phyloP scores from a whole-genome alignment of 73 alveolate species.

The Blepharisma japonicum region DNA sequence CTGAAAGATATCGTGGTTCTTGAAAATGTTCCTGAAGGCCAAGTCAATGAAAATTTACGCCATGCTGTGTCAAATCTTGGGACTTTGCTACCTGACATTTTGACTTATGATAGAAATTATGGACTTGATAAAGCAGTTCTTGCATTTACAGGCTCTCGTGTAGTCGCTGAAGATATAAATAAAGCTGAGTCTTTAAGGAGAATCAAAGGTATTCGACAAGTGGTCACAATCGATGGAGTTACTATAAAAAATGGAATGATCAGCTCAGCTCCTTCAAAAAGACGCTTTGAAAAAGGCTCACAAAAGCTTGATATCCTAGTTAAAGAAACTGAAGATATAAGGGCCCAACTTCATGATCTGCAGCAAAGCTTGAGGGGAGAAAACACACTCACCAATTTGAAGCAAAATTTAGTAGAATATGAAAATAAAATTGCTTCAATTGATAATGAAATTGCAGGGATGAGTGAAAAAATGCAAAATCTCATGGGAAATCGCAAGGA shows the following conservation, averaged over 20 bases:
- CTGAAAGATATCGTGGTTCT: conserved; percentile 76
- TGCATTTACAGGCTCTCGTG: conserved; percentile 70
- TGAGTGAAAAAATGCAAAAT: too few relatives aligned
- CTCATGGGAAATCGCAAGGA: too few relatives aligned
- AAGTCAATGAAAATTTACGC: conserved; percentile 50
- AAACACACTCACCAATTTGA: background rate
- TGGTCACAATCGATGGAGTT: conserved; percentile 84
- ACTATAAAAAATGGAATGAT: conserved; percentile 67
- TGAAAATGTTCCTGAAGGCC: conserved; percentile 74
- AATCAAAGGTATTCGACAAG: conserved; percentile 67
- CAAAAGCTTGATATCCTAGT: conserved; percentile 32
- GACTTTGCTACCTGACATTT: conserved; percentile 66
- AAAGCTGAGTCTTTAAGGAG: conserved; percentile 53
- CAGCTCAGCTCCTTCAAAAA: conserved; percentile 76
- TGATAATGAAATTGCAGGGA: conserved; percentile 23
- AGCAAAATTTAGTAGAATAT: conserved; percentile 51
- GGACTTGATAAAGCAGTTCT: conserved; percentile 73
- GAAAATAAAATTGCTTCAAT: conserved; percentile 44
- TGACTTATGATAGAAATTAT: conserved; percentile 51
- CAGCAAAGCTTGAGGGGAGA: conserved; percentile 24
- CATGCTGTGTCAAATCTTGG: conserved; percentile 71
- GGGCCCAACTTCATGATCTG: conserved; percentile 28
- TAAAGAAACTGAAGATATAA: conserved; percentile 35
- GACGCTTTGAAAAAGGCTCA: conserved; percentile 26
- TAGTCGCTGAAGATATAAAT: conserved; percentile 68